Percentiles rank a stretch among this genome's conserved stretches.
Evolutionary conservation across 2,329 filamentous ascomycete species (phyloP).

Genomic region (Epichloe aotearoae): DNA sequence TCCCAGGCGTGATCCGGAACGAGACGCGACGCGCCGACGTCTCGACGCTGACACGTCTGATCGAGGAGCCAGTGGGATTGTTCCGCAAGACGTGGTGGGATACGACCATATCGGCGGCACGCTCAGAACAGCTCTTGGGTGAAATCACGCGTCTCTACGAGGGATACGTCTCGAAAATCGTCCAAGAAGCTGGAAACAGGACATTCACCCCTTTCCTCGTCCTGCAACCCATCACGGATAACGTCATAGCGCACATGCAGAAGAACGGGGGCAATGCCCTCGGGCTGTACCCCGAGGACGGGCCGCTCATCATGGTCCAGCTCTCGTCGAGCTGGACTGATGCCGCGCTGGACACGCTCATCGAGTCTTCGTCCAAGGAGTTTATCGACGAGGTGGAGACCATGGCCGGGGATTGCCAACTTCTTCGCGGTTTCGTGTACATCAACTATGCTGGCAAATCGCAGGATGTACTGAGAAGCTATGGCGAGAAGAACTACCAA

Average conservation of each 20-base stretch:
- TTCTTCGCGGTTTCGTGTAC: slow-evolving; percentile 25
- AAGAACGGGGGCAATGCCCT: slow-evolving; percentile 22
- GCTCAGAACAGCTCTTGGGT: not conserved
- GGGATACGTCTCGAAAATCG: not conserved
- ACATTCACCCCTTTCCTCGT: slow-evolving; percentile 14
- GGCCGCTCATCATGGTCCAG: slow-evolving; percentile 9
- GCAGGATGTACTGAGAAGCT: slow-evolving; percentile 27
- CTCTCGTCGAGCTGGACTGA: not conserved
- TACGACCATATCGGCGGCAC: not conserved
- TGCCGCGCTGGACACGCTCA: not conserved
- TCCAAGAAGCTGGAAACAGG: not conserved
- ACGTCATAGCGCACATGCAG: slow-evolving; percentile 20
- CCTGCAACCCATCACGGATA: slow-evolving; percentile 28
- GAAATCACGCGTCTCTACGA: not conserved
- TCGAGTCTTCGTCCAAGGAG: slow-evolving; percentile 19
- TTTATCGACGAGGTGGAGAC: slow-evolving; percentile 16
- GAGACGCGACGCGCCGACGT: slow-evolving; percentile 10
- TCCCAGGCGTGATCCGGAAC: slow-evolving; percentile 9
- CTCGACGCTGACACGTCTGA: slow-evolving; percentile 10
- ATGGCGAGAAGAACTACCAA: slow-evolving; percentile 25
- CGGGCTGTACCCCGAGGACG: slow-evolving; percentile 14
- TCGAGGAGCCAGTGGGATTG: slow-evolving; percentile 11
- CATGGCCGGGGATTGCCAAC: slow-evolving; percentile 17
- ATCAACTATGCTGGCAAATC: slow-evolving; percentile 31
- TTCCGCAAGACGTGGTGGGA: slow-evolving; percentile 10